phyloP scores from a whole-genome alignment of 106 monocot genomes.

The Cymbidium sinense region DNA sequence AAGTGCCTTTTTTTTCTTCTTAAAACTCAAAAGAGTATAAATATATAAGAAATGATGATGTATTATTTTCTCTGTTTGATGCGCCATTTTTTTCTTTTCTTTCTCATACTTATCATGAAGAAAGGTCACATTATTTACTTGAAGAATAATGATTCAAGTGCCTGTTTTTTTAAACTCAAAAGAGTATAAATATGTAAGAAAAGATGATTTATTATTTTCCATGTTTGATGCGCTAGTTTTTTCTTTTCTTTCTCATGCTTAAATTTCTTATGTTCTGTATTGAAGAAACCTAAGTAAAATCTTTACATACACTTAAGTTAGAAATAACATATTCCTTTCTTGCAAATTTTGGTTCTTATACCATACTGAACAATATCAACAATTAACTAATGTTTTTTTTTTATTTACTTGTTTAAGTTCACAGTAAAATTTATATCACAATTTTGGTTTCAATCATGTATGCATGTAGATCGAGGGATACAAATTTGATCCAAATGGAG shows the following conservation, averaged over 20 bases:
- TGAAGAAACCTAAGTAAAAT: background rate
- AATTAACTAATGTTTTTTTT: background rate
- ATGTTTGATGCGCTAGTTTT: background rate
- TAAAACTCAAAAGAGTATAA: too few relatives aligned
- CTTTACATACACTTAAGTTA: background rate
- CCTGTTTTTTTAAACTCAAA: too few relatives aligned
- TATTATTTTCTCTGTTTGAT: too few relatives aligned
- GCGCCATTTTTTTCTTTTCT: too few relatives aligned
- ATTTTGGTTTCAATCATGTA: background rate
- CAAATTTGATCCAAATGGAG: constrained; percentile 90
- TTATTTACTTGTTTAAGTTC: background rate
- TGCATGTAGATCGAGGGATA: constrained; percentile 77
- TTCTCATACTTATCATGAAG: too few relatives aligned
- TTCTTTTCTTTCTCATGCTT: background rate
- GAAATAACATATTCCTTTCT: background rate
- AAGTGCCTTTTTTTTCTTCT: too few relatives aligned
- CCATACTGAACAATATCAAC: background rate
- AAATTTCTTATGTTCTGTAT: background rate
- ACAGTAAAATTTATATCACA: background rate
- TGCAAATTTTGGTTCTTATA: background rate
- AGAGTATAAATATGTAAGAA: too few relatives aligned
- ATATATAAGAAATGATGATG: too few relatives aligned
- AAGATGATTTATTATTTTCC: too few relatives aligned
- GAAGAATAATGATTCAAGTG: too few relatives aligned
- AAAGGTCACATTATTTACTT: too few relatives aligned